Conservation (phyloP, 2,329 filamentous ascomycete species). For the Keithomyces neogunnii region DNA sequence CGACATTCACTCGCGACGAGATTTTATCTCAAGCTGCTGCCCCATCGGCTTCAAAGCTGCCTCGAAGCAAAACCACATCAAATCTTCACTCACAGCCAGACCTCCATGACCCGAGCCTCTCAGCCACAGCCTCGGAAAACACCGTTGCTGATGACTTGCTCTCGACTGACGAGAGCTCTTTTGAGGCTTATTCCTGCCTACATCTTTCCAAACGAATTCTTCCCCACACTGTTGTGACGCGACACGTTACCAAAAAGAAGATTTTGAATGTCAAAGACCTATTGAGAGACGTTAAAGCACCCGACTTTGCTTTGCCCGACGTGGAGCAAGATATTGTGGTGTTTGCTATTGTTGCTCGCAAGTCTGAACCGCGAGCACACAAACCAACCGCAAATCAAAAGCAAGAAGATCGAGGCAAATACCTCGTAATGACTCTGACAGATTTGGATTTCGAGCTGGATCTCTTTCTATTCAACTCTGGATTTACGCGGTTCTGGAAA, state of each 20-base stretch:
- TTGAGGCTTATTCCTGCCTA: constrained; percentile 78
- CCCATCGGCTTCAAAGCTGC: constrained; percentile 18
- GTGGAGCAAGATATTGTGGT: constrained; percentile 85
- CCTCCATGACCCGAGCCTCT: constrained; percentile 11
- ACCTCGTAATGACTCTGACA: constrained; percentile 83
- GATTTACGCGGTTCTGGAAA: constrained; percentile 91
- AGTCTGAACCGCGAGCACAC: constrained; percentile 68
- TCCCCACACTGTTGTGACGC: constrained; percentile 69
- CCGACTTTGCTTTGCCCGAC: constrained; percentile 72
- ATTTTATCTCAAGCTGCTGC: constrained; percentile 33
- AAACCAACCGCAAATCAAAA: constrained; percentile 35
- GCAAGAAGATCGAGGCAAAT: constrained; percentile 62
- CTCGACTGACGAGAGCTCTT: constrained; percentile 37
- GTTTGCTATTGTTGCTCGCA: constrained; percentile 78
- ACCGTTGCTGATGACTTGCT: constrained; percentile 8
- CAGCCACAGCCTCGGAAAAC: constrained; percentile 1
- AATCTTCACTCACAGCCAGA: constrained; percentile 13
- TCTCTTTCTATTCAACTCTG: constrained; percentile 83
- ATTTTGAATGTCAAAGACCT: constrained; percentile 73
- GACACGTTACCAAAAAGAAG: constrained; percentile 71
- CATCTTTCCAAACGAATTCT: constrained; percentile 79
- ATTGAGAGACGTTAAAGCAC: constrained; percentile 70
- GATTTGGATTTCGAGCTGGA: constrained; percentile 89
- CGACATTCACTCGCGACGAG: constrained; percentile 56
- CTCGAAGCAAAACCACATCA: constrained; percentile 36